Base-by-base conservation (phyloP, 2,329 filamentous ascomycete genomes). In the Metarhizium brunneum region DNA sequence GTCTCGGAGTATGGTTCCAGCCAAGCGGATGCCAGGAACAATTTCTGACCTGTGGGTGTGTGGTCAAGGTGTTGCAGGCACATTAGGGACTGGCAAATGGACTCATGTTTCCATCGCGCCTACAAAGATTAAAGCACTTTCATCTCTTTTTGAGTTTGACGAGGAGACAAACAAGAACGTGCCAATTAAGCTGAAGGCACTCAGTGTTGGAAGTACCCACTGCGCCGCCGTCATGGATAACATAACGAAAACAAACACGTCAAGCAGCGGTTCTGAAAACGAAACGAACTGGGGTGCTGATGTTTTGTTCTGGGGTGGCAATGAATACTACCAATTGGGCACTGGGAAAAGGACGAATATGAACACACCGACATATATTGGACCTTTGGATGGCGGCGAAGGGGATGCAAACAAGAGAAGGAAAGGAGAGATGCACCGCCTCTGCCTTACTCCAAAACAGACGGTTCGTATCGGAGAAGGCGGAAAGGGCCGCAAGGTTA, bases 231-330 rank as follows among this genome's bases (percentile, higher is more conserved):
- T 94, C 10, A 85, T 97, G 83, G 81, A 85, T 65, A 96, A 96
- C 66, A 81, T 87, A 35, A 88, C 88, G 1, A 78, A 84, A 54
- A 78, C 91, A 6, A 73, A 77, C 16, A 79, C 85, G 2, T 73
- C 78, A 2, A 68, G 64, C 58, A 71, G 67, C 54, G 76, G 64
- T 16, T 78, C 79, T 1, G 74, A 82, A 45, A 87, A 88, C 61
- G 87, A 91, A 64, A 90, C 85, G 1, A 92, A 94, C 67, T 96
- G 86, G 83, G 94, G 94, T 51, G 84, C 87, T 4, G 94, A 97
- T 68, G 85, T 92, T 35, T 69, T 97, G 1, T 95, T 90, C 77
- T 99, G 92, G 90, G 94, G 94, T 59, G 90, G 90, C 54, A 99
- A 97, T 65, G 92, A 97, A 73, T 83, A 86, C 68, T 96, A 88